Evolutionary conservation across 257 asterid species (phyloP), one percentile per base, ranked within the genome.

Genomic region (Prunella vulgaris): DNA sequence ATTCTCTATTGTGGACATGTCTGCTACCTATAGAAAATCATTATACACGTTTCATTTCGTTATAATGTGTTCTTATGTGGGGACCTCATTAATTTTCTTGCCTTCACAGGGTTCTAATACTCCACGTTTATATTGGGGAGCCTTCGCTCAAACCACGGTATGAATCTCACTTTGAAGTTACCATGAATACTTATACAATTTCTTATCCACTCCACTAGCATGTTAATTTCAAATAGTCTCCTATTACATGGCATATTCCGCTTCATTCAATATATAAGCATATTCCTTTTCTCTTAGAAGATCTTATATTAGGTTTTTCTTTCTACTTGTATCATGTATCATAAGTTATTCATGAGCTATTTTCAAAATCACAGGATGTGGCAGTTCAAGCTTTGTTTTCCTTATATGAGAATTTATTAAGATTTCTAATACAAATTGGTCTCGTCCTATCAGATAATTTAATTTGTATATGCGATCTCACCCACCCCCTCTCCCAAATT

Each of bases 61-160:
- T 70, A 33, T 52, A 52, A 28, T 61, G 62, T 64, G 25, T 37
- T 72, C 6, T 48, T 72, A 61, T 61, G 54, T 44, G 49, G 24
- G 35, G 15, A 15, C 57, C 68, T 61, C 22, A 35, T 69, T 14
- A 44, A 28, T 2, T 58, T 64, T 38, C 3, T 69, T 21, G 20
- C 3, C 5, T 72, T 64, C 60, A 60, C 83, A 87, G 98, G 92
- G 91, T 60, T 92, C 98, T 30, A 88, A 92, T 65, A 64, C 64
- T 71, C 97, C 96, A 68, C 87, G 95, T 51, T 79, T 88, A 7
- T 90, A 32, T 82, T 88, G 86, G 87, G 98, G 96, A 70, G 97
- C 87, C 80, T 92, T 90, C 74, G 60, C 90, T 66, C 91, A 90
- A 37, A 78, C 85, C 76, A 86, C 80, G 92, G 97, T 92, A 84